Base-by-base conservation (phyloP, 768 basidiomycete species). In the Naganishia vaughanmartiniae region DNA sequence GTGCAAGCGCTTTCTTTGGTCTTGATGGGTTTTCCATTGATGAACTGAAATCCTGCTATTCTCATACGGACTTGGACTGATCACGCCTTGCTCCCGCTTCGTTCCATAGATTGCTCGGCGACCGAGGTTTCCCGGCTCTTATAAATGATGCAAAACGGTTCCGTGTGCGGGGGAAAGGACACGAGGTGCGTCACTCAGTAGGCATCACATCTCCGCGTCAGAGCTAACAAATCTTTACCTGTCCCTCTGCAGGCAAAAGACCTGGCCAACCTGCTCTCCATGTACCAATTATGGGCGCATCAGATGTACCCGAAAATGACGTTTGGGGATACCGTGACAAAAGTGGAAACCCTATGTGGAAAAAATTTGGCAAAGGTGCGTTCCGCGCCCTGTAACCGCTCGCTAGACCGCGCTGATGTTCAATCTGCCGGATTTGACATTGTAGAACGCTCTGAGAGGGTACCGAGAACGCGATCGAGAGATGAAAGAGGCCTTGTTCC, bases 201-300 rank as follows among this genome's bases (percentile, higher is more conserved):
- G 15, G 7, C 9, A 53, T 5, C 30, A 15, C 15, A 54, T 45
- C 33, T 53, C 7, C 39, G 10, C 28, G 24, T 11, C 9, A 65
- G 1, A 1, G 21, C 55, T 36, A 31, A 51, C 4, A n/a, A 39
- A 39, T 24, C 53, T 12, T 31, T 26, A 45, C 51, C 51, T 54
- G 17, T 7, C 39, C 42, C 26, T 12, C 7, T 30, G 4, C 76
- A 97, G 94, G 84, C 84, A n/a, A 81, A 86, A 63, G 94, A 99
- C 81, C 85, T 99, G 46, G 87, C 87, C 73, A 84, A 90, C 46
- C 82, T 97, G 17, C 83, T 98, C 67, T 87, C 88, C 72, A 83
- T 90, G 42, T 98, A 98, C 78, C 92, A 93, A 76, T 90, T 93
- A 75, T 99, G 96, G 96, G 86, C 92, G 4, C 96, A 98, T 82